phyloP scores from a whole-genome alignment of 176 grass and related monocot genomes.

The Triticum turgidum region DNA sequence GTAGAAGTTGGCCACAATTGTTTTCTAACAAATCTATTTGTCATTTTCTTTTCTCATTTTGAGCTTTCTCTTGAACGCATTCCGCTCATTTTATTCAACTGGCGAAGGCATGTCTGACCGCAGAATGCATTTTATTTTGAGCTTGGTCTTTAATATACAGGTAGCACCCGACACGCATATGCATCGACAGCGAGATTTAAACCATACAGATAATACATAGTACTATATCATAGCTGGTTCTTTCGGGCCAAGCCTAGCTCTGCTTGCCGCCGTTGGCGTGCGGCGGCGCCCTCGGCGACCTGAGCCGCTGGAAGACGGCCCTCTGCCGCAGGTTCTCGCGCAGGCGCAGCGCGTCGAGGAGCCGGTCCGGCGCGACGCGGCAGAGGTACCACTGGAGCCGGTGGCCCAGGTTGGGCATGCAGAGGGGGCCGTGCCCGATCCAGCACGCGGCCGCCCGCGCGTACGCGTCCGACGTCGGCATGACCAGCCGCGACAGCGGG shows the following conservation, averaged over 20 bases:
- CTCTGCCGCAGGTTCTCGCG: slow-evolving; percentile 36
- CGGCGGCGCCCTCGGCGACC: not conserved
- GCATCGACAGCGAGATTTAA: not conserved
- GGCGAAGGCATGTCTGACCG: too few species aligned
- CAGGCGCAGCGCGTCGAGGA: slow-evolving; percentile 33
- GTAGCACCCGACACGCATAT: too few species aligned
- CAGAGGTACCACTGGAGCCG: slow-evolving; percentile 46
- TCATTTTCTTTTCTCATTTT: too few species aligned
- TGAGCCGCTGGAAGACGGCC: not conserved
- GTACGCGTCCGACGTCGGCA: slow-evolving; percentile 37
- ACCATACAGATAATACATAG: too few species aligned
- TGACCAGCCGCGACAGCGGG: not conserved
- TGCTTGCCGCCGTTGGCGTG: not conserved
- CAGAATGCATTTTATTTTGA: too few species aligned
- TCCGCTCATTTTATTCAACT: too few species aligned
- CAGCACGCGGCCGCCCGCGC: slow-evolving; percentile 29
- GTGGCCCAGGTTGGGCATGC: slow-evolving; percentile 47
- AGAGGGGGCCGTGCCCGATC: slow-evolving; percentile 47
- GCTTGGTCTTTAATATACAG: too few species aligned
- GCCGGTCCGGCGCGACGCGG: slow-evolving; percentile 31
- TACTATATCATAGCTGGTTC: too few species aligned
- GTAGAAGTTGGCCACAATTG: too few species aligned
- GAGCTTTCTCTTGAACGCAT: too few species aligned
- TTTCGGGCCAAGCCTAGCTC: not conserved
- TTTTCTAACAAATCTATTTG: too few species aligned